phyloP scores from a whole-genome alignment of 2,329 filamentous ascomycete species.

The Hymenoscyphus scutula region DNA sequence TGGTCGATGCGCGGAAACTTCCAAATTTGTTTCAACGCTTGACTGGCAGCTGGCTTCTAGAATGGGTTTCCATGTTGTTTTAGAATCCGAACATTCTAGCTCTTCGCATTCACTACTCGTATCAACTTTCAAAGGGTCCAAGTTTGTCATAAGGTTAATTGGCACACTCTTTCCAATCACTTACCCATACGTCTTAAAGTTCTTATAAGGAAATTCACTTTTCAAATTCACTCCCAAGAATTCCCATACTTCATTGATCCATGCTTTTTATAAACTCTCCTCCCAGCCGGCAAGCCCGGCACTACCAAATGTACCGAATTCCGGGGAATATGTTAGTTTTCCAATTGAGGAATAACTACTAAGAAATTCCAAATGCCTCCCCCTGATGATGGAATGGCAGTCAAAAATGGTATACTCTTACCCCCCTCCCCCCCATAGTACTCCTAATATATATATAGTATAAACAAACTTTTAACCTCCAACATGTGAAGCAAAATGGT shows the following conservation, averaged over 20 bases:
- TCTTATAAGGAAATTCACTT: neutral
- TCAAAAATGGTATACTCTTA: too few species aligned
- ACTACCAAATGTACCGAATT: neutral
- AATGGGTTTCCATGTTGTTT: neutral
- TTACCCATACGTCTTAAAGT: too few species aligned
- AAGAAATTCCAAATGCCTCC: too few species aligned
- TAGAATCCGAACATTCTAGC: neutral
- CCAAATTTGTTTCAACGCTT: neutral
- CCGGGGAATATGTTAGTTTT: neutral
- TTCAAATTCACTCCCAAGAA: neutral
- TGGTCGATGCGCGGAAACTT: neutral
- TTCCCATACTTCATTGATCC: neutral
- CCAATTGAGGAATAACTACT: neutral
- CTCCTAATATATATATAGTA: too few species aligned
- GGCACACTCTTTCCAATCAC: too few species aligned
- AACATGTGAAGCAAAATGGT: slow-evolving; percentile 10
- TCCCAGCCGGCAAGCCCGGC: too few species aligned
- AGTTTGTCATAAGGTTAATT: too few species aligned
- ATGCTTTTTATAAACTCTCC: too few species aligned
- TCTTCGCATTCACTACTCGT: neutral
- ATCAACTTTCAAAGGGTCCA: too few species aligned
- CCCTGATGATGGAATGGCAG: too few species aligned
- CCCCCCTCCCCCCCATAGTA: too few species aligned
- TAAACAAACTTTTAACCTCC: too few species aligned
- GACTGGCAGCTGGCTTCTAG: neutral